Base-by-base conservation (phyloP, 1,284 basidiomycete species). In the Filobasidium uniguttulatum region DNA sequence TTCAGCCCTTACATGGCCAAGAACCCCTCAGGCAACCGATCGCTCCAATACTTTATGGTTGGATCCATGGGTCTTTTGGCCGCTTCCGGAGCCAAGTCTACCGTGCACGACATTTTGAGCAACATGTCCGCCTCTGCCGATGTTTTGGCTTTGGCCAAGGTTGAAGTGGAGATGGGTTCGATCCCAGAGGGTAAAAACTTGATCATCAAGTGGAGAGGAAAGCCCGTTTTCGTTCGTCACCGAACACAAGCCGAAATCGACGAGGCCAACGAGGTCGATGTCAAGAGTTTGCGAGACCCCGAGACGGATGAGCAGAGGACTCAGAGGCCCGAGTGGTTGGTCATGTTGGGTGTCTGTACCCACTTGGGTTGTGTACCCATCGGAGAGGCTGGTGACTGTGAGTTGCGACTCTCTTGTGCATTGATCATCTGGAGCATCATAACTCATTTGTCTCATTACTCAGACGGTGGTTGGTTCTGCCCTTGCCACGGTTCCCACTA, bases 181-280 rank as follows among this genome's bases (percentile, higher is more conserved):
- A 98, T 99, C 63, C 93, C 94, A 31, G 88, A 96, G 77, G 94
- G 94, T 72, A 91, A 93, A 80, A 68, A 67, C 37, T 52, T 54
- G 46, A 53, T 53, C 26, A 44, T 46, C 44, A 48, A 38, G 49
- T 50, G 48, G 26, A 19, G 48, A 33, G 51, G 51, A 26, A 99
- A 98, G 79, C 94, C 94, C 59, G 93, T 99, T 54, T 98, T 98
- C 75, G 88, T 99, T 69, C 82, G 94, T 61, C 93, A 99, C 76
- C 82, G 94, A 63, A 99, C 94, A 23, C 67, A 77, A 52, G 78
- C 77, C 50, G 94, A 99, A 76, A 89, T 98, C 61, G 80, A 89
- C 57, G 94, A 98, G 75, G 94, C 94, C 52, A 83, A 87, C 71
- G 63, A 70, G 46, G 75, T 80, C 50, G 82, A 96, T 71, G 80